Percentiles rank a stretch among this genome's conserved stretches.
Conservation (phyloP, 768 basidiomycete species). For the Tricholoma sp. region DNA sequence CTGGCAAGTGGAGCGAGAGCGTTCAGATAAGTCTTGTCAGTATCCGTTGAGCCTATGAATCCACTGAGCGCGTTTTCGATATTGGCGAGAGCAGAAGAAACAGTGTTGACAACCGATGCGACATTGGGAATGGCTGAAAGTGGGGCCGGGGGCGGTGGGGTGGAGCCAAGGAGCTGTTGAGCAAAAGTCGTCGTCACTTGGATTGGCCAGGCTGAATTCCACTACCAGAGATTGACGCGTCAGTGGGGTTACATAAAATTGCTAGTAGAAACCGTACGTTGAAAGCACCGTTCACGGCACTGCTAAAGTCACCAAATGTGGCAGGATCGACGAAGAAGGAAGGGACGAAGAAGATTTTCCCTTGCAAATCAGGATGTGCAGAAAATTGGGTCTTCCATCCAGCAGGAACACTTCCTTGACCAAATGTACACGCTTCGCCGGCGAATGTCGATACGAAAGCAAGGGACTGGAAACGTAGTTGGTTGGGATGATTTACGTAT, state of each 20-base stretch:
- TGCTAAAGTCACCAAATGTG: constrained; percentile 38
- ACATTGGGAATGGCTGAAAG: constrained; percentile 1
- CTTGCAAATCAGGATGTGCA: constrained; percentile 38
- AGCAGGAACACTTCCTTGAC: constrained; percentile 40
- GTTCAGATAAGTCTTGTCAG: constrained; percentile 52
- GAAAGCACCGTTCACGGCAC: constrained; percentile 54
- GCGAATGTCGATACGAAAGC: constrained; percentile 69
- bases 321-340: constrained; percentile 62
- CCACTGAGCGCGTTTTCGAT: constrained; percentile 9
- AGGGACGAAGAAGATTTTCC: constrained; percentile 59
- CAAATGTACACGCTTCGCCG: constrained; percentile 67
- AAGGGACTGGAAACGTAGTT: constrained; percentile 39
- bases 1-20: constrained; percentile 28
- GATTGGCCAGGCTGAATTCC: constrained; percentile 80
- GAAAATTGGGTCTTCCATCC: constrained; percentile 59
- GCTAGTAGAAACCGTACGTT: constrained; percentile 36
- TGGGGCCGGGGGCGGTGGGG: neutral
- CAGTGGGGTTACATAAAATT: constrained; percentile 1
- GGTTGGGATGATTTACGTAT: constrained; percentile 54
- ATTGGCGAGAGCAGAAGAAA: neutral
- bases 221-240: constrained; percentile 34
- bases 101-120: neutral
- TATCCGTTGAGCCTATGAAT: constrained; percentile 35
- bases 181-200: constrained; percentile 44
- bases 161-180: constrained; percentile 22